phyloP scores from a whole-genome alignment of 2,329 filamentous ascomycete genomes.

The Aspergillus aculeatinus region DNA sequence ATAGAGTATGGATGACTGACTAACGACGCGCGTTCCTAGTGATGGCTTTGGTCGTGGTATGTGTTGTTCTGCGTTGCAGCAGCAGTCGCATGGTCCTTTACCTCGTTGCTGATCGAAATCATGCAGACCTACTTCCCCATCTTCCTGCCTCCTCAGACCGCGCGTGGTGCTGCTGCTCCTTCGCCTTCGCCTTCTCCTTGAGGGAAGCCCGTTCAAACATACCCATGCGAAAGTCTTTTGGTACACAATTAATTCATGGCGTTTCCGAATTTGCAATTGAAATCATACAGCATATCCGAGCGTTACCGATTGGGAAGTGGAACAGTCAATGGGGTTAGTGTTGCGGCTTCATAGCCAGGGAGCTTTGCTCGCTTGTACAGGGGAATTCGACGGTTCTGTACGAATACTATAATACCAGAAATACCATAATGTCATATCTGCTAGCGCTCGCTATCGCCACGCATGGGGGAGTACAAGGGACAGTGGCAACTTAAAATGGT shows the following conservation, averaged over 20 bases:
- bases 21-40: conserved; percentile 43
- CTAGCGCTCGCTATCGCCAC: background rate
- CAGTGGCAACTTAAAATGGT: background rate
- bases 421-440: conserved; percentile 2
- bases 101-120: conserved; percentile 13
- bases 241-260: background rate
- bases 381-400: background rate
- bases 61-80: conserved; percentile 22
- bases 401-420: conserved; percentile 3
- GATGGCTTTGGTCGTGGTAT: conserved; percentile 57
- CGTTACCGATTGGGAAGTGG: background rate
- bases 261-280: background rate
- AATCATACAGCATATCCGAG: background rate
- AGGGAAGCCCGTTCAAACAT: conserved; percentile 5
- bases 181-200: conserved; percentile 39
- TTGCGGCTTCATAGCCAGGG: background rate
- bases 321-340: background rate
- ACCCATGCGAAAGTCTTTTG: conserved; percentile 6
- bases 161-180: conserved; percentile 38
- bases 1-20: conserved; percentile 16
- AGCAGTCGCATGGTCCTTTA: background rate
- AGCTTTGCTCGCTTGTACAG: background rate
- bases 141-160: conserved; percentile 58
- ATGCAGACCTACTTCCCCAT: conserved; percentile 63
- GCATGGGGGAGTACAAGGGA: background rate